phyloP scores from a whole-genome alignment of 495 filamentous ascomycete species.

The Poronia punctata region DNA sequence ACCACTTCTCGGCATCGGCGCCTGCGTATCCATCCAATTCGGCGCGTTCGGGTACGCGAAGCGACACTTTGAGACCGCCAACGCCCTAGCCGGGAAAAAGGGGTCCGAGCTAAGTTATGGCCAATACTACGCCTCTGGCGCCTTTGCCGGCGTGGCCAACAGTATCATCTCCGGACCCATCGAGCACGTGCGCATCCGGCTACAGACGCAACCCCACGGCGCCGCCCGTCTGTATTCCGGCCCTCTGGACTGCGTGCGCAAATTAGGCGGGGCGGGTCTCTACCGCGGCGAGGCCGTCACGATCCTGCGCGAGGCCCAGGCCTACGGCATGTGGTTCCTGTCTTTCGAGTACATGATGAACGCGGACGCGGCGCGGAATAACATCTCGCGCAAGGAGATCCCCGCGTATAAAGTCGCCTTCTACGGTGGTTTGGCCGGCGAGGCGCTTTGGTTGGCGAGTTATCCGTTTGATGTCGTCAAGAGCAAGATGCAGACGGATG shows the following conservation, averaged over 20 bases:
- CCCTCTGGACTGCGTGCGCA: conserved; percentile 82
- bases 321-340: conserved; percentile 93
- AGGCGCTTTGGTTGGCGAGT: conserved; percentile 84
- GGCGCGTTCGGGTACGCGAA: conserved; percentile 93
- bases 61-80: conserved; percentile 70
- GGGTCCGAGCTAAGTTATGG: conserved; percentile 63
- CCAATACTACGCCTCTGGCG: conserved; percentile 87
- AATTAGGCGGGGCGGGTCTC: conserved; percentile 65
- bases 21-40: conserved; percentile 96
- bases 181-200: conserved; percentile 94
- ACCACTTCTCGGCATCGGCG: conserved; percentile 92
- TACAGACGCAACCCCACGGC: conserved; percentile 94
- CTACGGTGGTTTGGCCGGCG: conserved; percentile 89
- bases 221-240: conserved; percentile 69
- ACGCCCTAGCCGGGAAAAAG: conserved; percentile 49
- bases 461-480: conserved; percentile 97
- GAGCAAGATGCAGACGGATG: conserved; percentile 99
- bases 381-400: conserved; percentile 65
- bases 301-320: conserved; percentile 79
- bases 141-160: conserved; percentile 90
- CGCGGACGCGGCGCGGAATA: conserved; percentile 68
- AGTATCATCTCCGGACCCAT: conserved; percentile 83
- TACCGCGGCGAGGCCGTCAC: conserved; percentile 88
- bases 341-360: conserved; percentile 97
- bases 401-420: conserved; percentile 77